phyloP scores from a whole-genome alignment of 495 filamentous ascomycete species.

The Beverwykella pulmonaria region DNA sequence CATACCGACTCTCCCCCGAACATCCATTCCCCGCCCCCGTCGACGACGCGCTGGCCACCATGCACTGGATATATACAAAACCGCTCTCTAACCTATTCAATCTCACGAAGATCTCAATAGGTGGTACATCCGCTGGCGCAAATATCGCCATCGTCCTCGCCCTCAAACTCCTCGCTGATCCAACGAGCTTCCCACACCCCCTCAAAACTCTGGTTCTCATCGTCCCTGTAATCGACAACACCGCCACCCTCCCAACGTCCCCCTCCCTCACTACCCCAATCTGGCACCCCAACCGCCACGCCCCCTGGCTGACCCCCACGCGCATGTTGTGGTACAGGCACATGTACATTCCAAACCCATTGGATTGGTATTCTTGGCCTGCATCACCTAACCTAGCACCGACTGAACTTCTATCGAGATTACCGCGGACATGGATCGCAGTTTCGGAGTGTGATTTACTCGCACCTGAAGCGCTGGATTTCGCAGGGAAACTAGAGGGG shows the following conservation, averaged over 20 bases:
- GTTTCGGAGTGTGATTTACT: conserved; percentile 16
- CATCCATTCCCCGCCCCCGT: conserved; percentile 33
- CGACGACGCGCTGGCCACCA: conserved; percentile 25
- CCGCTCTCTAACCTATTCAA: neutral
- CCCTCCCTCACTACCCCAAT: conserved; percentile 16
- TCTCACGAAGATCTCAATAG: neutral
- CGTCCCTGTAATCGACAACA: conserved; percentile 40
- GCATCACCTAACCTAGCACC: neutral
- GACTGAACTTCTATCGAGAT: neutral
- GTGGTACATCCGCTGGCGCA: conserved; percentile 1
- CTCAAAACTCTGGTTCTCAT: conserved; percentile 26
- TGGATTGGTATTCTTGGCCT: neutral
- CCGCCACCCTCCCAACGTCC: conserved; percentile 15
- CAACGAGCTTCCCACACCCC: neutral
- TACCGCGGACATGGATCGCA: neutral
- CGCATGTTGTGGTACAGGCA: conserved; percentile 40
- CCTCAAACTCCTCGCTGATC: neutral
- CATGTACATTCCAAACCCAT: conserved; percentile 29
- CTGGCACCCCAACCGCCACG: conserved; percentile 19
- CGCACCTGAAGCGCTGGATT: conserved; percentile 5
- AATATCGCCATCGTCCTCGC: neutral
- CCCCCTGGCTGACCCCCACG: conserved; percentile 31
- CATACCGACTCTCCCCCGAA: conserved; percentile 42
- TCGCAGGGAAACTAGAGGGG: conserved; percentile 1
- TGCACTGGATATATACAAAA: conserved; percentile 24